Evolutionary conservation across 2,329 filamentous ascomycete genomes (phyloP).

Genomic region (Tricladium varicosporioides): DNA sequence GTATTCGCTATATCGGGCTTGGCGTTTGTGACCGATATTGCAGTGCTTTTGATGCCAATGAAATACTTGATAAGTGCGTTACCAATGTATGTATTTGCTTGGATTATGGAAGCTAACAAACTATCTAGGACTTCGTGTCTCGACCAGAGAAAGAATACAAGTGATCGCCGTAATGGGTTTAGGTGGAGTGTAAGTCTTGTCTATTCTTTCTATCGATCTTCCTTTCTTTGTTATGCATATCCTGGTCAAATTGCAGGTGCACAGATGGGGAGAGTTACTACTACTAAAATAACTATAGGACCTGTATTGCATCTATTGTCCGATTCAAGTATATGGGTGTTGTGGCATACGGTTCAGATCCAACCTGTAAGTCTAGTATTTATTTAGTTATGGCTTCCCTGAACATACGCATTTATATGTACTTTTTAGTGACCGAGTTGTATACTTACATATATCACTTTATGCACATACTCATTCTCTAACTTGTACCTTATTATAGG

Average conservation of each 20-base stretch:
- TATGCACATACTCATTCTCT: neutral
- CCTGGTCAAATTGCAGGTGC: too few relatives aligned
- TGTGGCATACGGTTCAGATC: neutral
- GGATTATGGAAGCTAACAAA: neutral
- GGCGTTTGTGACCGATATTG: slow-evolving; percentile 1
- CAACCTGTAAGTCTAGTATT: neutral
- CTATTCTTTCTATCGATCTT: neutral
- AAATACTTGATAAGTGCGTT: neutral
- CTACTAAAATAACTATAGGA: neutral
- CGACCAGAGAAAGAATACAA: neutral
- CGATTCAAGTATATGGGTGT: neutral
- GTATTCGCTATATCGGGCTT: neutral
- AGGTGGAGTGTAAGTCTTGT: neutral
- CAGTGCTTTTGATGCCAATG: slow-evolving; percentile 2
- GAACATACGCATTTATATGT: neutral
- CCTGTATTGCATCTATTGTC: neutral
- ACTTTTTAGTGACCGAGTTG: neutral
- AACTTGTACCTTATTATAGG: neutral
- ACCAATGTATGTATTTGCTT: too few relatives aligned
- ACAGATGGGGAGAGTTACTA: neutral
- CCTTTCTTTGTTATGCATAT: too few relatives aligned
- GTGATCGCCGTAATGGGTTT: neutral
- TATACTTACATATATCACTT: neutral
- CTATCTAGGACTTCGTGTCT: neutral
- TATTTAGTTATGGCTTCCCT: too few relatives aligned